These are phyloP conservation scores for Metarhizium rileyi DNA, from an alignment of 2,329 filamentous ascomycete genomes.

Conservation along the genomic window DNA sequence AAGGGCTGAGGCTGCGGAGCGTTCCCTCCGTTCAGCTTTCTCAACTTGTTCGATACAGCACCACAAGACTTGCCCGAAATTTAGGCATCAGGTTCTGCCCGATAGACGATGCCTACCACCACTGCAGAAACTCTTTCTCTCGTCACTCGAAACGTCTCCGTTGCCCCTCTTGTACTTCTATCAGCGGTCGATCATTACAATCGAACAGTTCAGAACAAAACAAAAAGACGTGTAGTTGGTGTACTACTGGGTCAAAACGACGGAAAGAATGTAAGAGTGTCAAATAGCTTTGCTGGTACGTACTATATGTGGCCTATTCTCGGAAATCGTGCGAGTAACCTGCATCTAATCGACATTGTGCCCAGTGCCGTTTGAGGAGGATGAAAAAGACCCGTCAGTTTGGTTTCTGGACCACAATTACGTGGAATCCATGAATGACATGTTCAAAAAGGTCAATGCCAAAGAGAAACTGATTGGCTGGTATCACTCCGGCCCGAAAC, in stretches of 20 bases:
- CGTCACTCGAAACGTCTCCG: slow-evolving; percentile 88
- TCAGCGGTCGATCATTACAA: slow-evolving; percentile 98
- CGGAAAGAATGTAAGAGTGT: slow-evolving; percentile 90
- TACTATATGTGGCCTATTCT: slow-evolving; percentile 4
- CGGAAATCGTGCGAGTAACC: neutral
- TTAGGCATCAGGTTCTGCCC: neutral
- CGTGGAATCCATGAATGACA: slow-evolving; percentile 98
- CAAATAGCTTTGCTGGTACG: slow-evolving; percentile 95
- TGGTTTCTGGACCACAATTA: slow-evolving; percentile 99
- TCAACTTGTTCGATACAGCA: neutral
- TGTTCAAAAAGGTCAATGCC: slow-evolving; percentile 99
- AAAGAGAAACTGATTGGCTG: slow-evolving; percentile 98
- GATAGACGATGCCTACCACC: slow-evolving; percentile 75
- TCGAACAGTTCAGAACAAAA: slow-evolving; percentile 79
- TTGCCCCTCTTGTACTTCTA: slow-evolving; percentile 94
- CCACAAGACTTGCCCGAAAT: neutral
- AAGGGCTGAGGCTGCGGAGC: neutral
- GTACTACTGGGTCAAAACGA: slow-evolving; percentile 93
- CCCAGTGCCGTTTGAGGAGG: slow-evolving; percentile 93
- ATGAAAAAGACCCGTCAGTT: slow-evolving; percentile 95
- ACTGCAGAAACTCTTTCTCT: slow-evolving; percentile 94
- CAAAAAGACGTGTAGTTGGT: slow-evolving; percentile 79
- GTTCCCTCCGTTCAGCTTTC: neutral
- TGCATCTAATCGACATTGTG: slow-evolving; percentile 8
- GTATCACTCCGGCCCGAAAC: slow-evolving; percentile 97